phyloP scores from a whole-genome alignment of 768 basidiomycete genomes.

The Mycena olivaceomarginata region DNA sequence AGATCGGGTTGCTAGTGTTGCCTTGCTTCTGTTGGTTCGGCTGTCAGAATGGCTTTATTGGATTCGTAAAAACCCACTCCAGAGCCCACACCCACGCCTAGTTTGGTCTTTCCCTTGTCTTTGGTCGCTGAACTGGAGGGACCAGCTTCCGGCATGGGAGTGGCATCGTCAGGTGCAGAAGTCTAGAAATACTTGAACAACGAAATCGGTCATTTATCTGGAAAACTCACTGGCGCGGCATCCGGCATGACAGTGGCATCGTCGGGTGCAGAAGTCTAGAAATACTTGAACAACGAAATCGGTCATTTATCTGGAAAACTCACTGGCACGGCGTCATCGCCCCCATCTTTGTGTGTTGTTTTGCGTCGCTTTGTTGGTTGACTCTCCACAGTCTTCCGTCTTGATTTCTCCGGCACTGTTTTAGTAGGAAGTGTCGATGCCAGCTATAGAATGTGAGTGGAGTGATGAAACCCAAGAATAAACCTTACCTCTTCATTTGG shows the following conservation, averaged over 20 bases:
- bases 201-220: no score
- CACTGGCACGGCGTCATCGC: not conserved
- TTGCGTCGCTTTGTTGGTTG: not conserved
- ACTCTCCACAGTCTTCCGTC: not conserved
- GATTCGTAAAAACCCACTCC: not conserved
- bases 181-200: no score
- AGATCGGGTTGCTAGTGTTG: not conserved
- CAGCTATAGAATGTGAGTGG: not conserved
- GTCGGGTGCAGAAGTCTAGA: not conserved
- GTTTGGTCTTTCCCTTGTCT: not conserved
- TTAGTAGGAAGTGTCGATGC: constrained; percentile 13
- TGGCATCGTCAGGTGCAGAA: no score
- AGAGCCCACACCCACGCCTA: no score
- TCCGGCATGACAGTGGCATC: no score
- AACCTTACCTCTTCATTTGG: constrained; percentile 10
- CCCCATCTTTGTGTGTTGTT: not conserved
- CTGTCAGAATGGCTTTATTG: no score
- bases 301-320: not conserved
- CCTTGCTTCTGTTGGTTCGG: not conserved
- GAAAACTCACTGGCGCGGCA: no score
- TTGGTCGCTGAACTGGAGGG: no score
- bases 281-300: not conserved
- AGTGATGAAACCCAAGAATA: not conserved
- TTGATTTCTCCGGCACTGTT: constrained; percentile 3
- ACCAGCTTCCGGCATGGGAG: no score